Base-by-base conservation (phyloP, 78 protist species). In the Acrasis kona region DNA sequence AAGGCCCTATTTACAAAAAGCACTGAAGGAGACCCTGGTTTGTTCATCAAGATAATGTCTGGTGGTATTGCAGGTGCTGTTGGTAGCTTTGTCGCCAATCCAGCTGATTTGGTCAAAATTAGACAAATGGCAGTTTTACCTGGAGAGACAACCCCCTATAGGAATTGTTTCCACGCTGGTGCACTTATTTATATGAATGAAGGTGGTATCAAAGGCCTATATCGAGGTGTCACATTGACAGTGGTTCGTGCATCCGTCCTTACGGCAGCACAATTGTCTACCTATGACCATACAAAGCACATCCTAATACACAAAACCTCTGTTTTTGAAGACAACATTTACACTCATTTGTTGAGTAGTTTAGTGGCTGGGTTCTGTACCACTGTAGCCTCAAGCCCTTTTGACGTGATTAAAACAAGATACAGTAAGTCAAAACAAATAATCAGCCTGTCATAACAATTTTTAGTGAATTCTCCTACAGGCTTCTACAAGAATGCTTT, bases 351-450 rank as follows among this genome's bases (percentile, higher is more conserved):
- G 30, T 3, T 8, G 39, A 37, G 74, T 7, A 10, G 78, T 12
- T 1, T 77, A 40, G 0, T 41, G 31, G 0, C 77, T 5, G 81
- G 78, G 3, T 0, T 77, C n/a, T 29, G 71, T 12, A 12, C 79
- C 36, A 41, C 74, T 29, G 7, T 27, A 12, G 78, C 35, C 36
- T 50, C 78, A 9, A 37, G 3, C 32, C 87, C 87, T 1, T 3
- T 78, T 39, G 87, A 83, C 75, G 0, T 83, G 10, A n/a, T 35
- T 57, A 83, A 77, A 72, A 83, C 87, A 34, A 70, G 87, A n/a
- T 5, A 64, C 32, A 82, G 75, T 80, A 10, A 65, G 30, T 65
- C 39, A 8, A 76, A 76, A 30, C 4, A n/a, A n/a, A n/a, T n/a
- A n/a, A n/a, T n/a, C n/a, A n/a, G n/a, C n/a, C n/a, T n/a, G n/a